Base-by-base conservation (phyloP, 306 rosid genomes). In the Cajanus cajan region DNA sequence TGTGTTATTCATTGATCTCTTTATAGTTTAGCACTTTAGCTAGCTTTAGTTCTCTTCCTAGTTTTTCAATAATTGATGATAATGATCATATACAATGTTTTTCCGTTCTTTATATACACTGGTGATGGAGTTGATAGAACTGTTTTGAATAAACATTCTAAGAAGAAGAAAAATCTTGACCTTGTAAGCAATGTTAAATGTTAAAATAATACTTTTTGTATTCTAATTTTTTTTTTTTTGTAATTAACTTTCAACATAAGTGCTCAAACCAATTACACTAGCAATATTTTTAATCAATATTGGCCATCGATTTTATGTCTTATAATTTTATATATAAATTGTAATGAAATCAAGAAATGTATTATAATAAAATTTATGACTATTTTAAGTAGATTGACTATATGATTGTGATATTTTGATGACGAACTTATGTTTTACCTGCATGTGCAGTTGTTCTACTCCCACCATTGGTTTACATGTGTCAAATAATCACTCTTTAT, bases 1-100 rank as follows among this genome's bases (percentile, higher is more conserved):
- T 71, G 68, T 37, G 22, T 43, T 65, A 61, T 82, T 76, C 41
- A 28, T 47, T 44, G 8, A n/a, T 66, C 41, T 47, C 54, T 66
- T 78, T 12, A n/a, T 57, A 34, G 19, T 66, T 67, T 43, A 21
- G 45, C 58, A 34, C 15, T 66, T 67, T 43, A 21, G 45, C 58
- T 48, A 68, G 7, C 39, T 21, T 28, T 67, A 16, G 22, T 57
- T 41, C 43, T 76, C 19, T 21, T 41, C 25, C 28, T 73, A 0
- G 41, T 72, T 64, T 73, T 64, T n/a, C 47, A 21, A 15, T 72
- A 13, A 64, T 15, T 28, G 22, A 7, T 69, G 4, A 8, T 43
- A 28, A 12, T 51, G 47, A 28, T 31, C 37, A 18, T 24, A 45
- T 45, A 10, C 48, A 61, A 59, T 77, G 71, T 72, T 77, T 37